Conservation (phyloP, 2,329 filamentous ascomycete species). For the Ramichloridium luteum region DNA sequence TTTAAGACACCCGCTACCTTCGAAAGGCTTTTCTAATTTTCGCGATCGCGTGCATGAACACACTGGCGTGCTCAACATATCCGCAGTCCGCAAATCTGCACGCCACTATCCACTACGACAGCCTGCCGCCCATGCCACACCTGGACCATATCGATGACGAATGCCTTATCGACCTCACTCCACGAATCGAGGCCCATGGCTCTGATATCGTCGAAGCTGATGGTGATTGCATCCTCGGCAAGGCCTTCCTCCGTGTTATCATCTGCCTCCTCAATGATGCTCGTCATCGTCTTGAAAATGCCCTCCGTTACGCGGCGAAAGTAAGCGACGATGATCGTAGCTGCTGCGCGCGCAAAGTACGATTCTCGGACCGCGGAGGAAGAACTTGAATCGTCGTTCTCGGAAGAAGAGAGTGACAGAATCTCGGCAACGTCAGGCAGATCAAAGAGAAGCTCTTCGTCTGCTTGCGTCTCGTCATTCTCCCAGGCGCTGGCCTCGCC, state of each 20-base stretch:
- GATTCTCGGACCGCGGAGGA: slow-evolving; percentile 3
- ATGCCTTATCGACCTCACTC: slow-evolving; percentile 58
- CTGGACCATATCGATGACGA: slow-evolving; percentile 49
- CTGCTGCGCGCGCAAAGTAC: slow-evolving; percentile 26
- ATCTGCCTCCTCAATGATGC: slow-evolving; percentile 44
- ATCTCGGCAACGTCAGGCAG: slow-evolving; percentile 23
- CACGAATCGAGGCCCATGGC: slow-evolving; percentile 68
- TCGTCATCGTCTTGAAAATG: slow-evolving; percentile 50
- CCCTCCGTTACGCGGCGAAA: slow-evolving; percentile 64
- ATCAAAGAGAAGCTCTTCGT: slow-evolving; percentile 33
- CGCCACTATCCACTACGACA: slow-evolving; percentile 61
- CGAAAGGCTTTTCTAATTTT: too few relatives aligned
- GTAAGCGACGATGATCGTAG: slow-evolving; percentile 66
- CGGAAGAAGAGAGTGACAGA: slow-evolving; percentile 8
- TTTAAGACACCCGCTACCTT: too few relatives aligned
- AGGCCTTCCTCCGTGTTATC: slow-evolving; percentile 27
- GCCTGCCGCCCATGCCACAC: slow-evolving; percentile 55
- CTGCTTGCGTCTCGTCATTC: slow-evolving; percentile 42
- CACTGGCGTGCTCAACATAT: too few relatives aligned
- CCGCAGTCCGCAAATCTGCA: slow-evolving; percentile 46
- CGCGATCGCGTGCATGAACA: too few relatives aligned
- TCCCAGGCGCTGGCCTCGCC: slow-evolving; percentile 54
- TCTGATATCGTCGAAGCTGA: slow-evolving; percentile 54
- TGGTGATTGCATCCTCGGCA: slow-evolving; percentile 27
- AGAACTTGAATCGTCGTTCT: slow-evolving; percentile 6